Conservation (phyloP, 805 yeast genomes). For the Candida takata region DNA sequence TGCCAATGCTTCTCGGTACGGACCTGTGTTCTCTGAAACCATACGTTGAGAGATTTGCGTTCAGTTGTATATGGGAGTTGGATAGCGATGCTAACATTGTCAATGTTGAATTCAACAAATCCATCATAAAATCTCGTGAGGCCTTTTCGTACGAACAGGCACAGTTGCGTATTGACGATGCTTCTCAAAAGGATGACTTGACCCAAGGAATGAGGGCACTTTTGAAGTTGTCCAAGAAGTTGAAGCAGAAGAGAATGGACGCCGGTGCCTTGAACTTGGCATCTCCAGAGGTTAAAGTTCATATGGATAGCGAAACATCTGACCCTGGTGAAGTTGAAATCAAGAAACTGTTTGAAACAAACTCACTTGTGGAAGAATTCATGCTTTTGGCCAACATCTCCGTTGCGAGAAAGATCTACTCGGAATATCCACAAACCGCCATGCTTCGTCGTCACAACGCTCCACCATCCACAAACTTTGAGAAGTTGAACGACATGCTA, state of each 20-base stretch:
- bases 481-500: conserved; percentile 80
- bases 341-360: conserved; percentile 81
- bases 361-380: conserved; percentile 95
- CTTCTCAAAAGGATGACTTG: conserved; percentile 66
- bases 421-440: conserved; percentile 95
- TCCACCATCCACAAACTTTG: conserved; percentile 95
- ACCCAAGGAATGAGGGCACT: conserved; percentile 86
- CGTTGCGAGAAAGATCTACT: conserved; percentile 88
- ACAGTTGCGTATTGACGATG: conserved; percentile 83
- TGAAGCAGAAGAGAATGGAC: conserved; percentile 79
- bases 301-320: conserved; percentile 93
- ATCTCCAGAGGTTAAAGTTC: conserved; percentile 96
- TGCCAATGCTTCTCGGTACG: conserved; percentile 91
- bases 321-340: conserved; percentile 96
- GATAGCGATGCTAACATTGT: conserved; percentile 82
- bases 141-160: conserved; percentile 95
- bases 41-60: conserved; percentile 91
- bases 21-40: conserved; percentile 93
- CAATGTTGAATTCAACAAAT: conserved; percentile 71
- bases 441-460: conserved; percentile 96
- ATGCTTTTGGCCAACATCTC: conserved; percentile 96
- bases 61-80: conserved; percentile 93
- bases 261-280: conserved; percentile 97
- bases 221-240: conserved; percentile 68
- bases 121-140: conserved; percentile 83